Evolutionary conservation across 495 filamentous ascomycete species (phyloP).

Genomic region (Penicillium maclennaniae): DNA sequence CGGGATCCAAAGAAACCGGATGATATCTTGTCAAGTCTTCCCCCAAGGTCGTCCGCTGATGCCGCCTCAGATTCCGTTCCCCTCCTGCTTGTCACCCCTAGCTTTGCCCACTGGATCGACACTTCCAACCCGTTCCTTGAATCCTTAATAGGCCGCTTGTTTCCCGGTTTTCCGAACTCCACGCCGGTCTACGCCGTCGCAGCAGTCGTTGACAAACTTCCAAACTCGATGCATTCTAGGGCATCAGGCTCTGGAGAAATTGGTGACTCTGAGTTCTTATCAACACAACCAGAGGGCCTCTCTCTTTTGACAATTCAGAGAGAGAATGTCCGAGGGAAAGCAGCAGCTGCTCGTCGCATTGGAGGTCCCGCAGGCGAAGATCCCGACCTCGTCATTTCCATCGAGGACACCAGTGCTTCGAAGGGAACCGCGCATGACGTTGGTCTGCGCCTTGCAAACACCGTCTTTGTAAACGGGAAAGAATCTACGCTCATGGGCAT

Average conservation of each 20-base stretch:
- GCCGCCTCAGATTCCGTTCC: constrained; percentile 17
- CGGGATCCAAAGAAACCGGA: constrained; percentile 22
- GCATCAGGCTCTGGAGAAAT: not conserved
- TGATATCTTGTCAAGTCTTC: constrained; percentile 32
- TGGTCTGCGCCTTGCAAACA: constrained; percentile 68
- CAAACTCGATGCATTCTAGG: constrained; percentile 1
- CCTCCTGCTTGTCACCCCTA: constrained; percentile 37
- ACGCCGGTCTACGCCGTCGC: constrained; percentile 26
- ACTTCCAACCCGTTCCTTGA: constrained; percentile 28
- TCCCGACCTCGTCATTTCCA: constrained; percentile 30
- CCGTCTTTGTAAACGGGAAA: constrained; percentile 67
- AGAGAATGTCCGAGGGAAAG: constrained; percentile 31
- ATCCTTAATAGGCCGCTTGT: constrained; percentile 28
- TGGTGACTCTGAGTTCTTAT: not conserved
- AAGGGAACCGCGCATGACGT: constrained; percentile 24
- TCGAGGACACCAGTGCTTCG: constrained; percentile 8
- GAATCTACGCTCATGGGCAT: constrained; percentile 57
- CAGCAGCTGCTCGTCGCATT: constrained; percentile 27
- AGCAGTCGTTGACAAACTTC: constrained; percentile 39
- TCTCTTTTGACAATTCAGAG: constrained; percentile 29
- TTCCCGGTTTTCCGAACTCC: constrained; percentile 2
- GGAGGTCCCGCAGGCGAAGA: constrained; percentile 31
- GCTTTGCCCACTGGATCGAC: constrained; percentile 42
- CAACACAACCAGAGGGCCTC: constrained; percentile 29
- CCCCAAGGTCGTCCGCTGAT: constrained; percentile 12